Base-by-base conservation (phyloP, 441 rosid species). In the Adansonia grandidieri region DNA sequence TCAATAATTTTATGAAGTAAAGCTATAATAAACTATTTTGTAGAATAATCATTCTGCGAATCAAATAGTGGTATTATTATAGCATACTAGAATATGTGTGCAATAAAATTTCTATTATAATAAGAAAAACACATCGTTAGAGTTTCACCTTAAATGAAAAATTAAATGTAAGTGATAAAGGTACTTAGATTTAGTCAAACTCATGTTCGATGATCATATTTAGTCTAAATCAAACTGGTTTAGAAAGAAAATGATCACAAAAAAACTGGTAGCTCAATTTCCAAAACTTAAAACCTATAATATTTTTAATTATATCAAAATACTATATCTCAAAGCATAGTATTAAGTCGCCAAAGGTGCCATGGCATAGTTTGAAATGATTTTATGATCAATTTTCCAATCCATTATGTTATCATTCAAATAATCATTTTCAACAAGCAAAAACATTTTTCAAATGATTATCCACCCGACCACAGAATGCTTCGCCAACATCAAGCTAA, bases 71-170 rank as follows among this genome's bases (percentile, higher is more conserved):
- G 1, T 24, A 24, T 32, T 32, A 32, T 32, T 32, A 1, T 32
- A 32, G 3, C 37, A 32, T 32, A 3, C 2, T 32, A 1, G 2
- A 32, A 32, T 32, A 32, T 32, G 37, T 32, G 37, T 32, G 28
- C 28, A 32, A 32, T 32, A 32, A 32, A 32, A 32, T 32, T 32
- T 32, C 3, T 32, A 32, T 32, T 32, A 32, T 32, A 32, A 3
- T 3, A 32, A 32, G 37, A 2, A 32, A 32, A 32, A 32, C 37
- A 32, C 37, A 32, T 3, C 2, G 37, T 32, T 32, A 32, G 22
- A n/a, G 60, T 54, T 66, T 68, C 56, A 68, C 53, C 56, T 19
- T 56, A 67, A 67, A 67, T 42, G 32, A 67, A 53, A 67, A 44
- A 20, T 9, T 9, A 11, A 44, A 67, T 0, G 14, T 9, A 67